Percentiles rank a stretch among this genome's conserved stretches.
Evolutionary conservation across 345 rosid species (phyloP).

Genomic region (Isatis tinctoria): DNA sequence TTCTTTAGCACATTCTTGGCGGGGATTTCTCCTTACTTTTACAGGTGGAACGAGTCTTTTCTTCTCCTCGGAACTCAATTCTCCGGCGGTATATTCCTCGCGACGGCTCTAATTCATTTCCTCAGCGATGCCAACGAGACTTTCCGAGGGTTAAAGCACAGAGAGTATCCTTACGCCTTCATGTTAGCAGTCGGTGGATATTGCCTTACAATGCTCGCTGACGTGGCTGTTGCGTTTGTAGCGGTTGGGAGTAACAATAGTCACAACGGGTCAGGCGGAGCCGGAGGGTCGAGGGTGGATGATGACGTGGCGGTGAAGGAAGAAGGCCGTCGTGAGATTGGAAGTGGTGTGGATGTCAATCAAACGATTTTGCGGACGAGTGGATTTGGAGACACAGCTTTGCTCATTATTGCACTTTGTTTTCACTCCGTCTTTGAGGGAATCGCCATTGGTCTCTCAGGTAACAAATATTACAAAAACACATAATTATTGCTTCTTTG

Average conservation of each 20-base stretch:
- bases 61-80: slow-evolving; percentile 77
- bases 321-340: slow-evolving; percentile 12
- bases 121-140: slow-evolving; percentile 67
- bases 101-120: slow-evolving; percentile 69
- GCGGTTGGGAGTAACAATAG: slow-evolving; percentile 25
- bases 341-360: slow-evolving; percentile 18
- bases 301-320: slow-evolving; percentile 16
- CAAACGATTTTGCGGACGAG: slow-evolving; percentile 43
- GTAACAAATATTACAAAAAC: slow-evolving; percentile 19
- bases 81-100: slow-evolving; percentile 76
- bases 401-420: slow-evolving; percentile 70
- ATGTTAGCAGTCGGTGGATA: slow-evolving; percentile 71
- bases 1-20: slow-evolving; percentile 59
- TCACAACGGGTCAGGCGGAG: slow-evolving; percentile 7
- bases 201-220: slow-evolving; percentile 78
- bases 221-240: slow-evolving; percentile 46
- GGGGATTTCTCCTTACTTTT: slow-evolving; percentile 73
- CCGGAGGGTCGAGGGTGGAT: slow-evolving; percentile 38
- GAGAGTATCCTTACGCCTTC: slow-evolving; percentile 65
- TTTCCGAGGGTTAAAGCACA: slow-evolving; percentile 44
- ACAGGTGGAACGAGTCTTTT: slow-evolving; percentile 67
- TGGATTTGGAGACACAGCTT: slow-evolving; percentile 60
- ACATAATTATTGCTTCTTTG: background rate
- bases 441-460: slow-evolving; percentile 80
- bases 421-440: slow-evolving; percentile 89